Percentiles rank a stretch among this genome's conserved stretches.
These are phyloP conservation scores for Amanita thiersii DNA, from an alignment of 768 basidiomycete genomes.

Conservation along the genomic window DNA sequence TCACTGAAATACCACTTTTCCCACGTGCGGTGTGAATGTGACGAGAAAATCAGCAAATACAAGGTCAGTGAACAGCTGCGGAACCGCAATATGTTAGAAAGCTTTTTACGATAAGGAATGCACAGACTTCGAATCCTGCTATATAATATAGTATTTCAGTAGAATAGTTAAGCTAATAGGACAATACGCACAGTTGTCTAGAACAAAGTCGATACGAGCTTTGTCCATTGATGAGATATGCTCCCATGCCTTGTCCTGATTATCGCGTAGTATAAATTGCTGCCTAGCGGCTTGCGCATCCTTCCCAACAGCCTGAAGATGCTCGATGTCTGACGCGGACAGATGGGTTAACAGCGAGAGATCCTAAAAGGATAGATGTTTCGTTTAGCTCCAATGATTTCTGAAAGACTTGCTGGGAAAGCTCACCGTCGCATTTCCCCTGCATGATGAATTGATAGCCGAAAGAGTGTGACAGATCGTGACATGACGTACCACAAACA, in stretches of 20 bases:
- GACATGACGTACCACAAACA: slow-evolving; percentile 57
- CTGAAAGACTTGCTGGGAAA: not conserved
- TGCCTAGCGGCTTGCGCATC: slow-evolving; percentile 74
- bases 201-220: slow-evolving; percentile 71
- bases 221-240: slow-evolving; percentile 49
- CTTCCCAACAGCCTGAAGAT: slow-evolving; percentile 74
- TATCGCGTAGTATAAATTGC: slow-evolving; percentile 77
- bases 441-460: slow-evolving; percentile 18
- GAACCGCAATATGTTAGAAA: not conserved
- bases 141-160: slow-evolving; percentile 5
- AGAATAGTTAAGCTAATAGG: not conserved
- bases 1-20: slow-evolving; percentile 85
- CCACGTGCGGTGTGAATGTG: slow-evolving; percentile 78
- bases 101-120: not conserved
- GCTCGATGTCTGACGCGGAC: slow-evolving; percentile 71
- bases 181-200: slow-evolving; percentile 72
- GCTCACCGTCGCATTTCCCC: slow-evolving; percentile 90
- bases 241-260: slow-evolving; percentile 69
- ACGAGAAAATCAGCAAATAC: slow-evolving; percentile 92
- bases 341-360: slow-evolving; percentile 85
- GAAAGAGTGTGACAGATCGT: not conserved
- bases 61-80: slow-evolving; percentile 84
- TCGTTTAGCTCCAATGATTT: not conserved
- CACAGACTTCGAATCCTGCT: slow-evolving; percentile 85
- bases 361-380: slow-evolving; percentile 43